Percentiles rank a stretch among this genome's conserved stretches.
These are phyloP conservation scores for Coemansia sp. DNA, from an alignment of 192 early-diverging fungal species.

Conservation along the genomic window DNA sequence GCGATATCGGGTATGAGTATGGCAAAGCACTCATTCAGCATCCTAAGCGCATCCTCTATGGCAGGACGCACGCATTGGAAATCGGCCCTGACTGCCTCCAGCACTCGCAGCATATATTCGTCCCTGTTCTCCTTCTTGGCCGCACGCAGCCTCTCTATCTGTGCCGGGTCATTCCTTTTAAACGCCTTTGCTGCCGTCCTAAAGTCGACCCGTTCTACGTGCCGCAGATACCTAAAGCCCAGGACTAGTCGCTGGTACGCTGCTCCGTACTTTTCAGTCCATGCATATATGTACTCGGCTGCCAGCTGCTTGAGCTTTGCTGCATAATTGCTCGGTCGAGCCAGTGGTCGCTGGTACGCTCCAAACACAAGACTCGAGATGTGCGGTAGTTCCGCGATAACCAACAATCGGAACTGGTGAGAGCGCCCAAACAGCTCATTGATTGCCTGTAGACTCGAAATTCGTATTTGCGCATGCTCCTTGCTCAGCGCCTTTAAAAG, in stretches of 20 bases:
- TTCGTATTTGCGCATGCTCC: constrained; percentile 56
- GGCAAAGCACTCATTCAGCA: constrained; percentile 29
- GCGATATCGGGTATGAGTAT: constrained; percentile 43
- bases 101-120: constrained; percentile 31
- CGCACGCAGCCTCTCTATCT: not conserved
- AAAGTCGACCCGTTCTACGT: constrained; percentile 40
- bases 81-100: constrained; percentile 20
- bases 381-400: constrained; percentile 53
- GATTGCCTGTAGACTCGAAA: constrained; percentile 57
- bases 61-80: constrained; percentile 1
- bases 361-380: constrained; percentile 59
- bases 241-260: constrained; percentile 57
- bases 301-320: constrained; percentile 49
- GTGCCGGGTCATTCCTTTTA: constrained; percentile 16
- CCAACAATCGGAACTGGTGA: constrained; percentile 59
- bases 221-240: constrained; percentile 57
- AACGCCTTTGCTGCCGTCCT: constrained; percentile 6
- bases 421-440: constrained; percentile 64
- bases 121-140: not conserved
- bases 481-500: constrained; percentile 15
- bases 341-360: constrained; percentile 53
- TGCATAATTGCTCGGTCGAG: constrained; percentile 56
- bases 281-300: constrained; percentile 54
- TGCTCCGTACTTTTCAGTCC: constrained; percentile 57
- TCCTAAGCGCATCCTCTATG: constrained; percentile 5